Base-by-base conservation (phyloP, 495 filamentous ascomycete species). In the Aspergillus sparsus region DNA sequence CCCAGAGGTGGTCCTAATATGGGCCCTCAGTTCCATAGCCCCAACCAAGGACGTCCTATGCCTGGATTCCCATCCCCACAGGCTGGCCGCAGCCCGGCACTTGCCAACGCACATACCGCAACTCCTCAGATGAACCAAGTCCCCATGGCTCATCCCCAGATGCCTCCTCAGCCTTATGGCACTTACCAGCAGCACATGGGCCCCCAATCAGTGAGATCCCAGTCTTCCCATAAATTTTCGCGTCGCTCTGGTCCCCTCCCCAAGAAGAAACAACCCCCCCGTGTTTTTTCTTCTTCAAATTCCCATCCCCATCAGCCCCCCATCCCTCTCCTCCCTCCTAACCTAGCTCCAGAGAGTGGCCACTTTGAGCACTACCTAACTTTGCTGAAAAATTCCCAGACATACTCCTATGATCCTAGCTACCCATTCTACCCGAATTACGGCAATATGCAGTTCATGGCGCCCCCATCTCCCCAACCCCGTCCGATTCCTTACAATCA, bases 311-410 rank as follows among this genome's bases (percentile, higher is more conserved):
- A 61, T 53, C 60, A 60, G 32, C 36, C 57, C 36, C 64, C 64
- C 57, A 65, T 72, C 58, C 59, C 74, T 61, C 66, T 71, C 66
- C 68, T 75, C 62, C 68, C 72, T 36, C 73, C 73, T 53, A 82
- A 91, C 75, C 64, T 93, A 57, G 87, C 89, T 37, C 88, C 87
- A 57, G 83, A 85, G 63, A 86, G 77, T 67, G 84, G 85, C 58
- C 74, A 83, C 49, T 91, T 90, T 81, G 88, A 93, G 67, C 81
- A 84, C 49, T 80, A 81, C 87, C 89, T 95, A 79, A 93, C 86
- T 61, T 53, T 73, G 50, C 74, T 84, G 68, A 78, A 83, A 77
- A 81, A 86, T 82, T 64, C 69, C 56, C 77, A 80, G 72, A 78
- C 72, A 55, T 80, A 78, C 58, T 69, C 71, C 35, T 74, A 79